Evolutionary conservation across 805 yeast genomes (phyloP).

Genomic region (Myxozyma neglecta): DNA sequence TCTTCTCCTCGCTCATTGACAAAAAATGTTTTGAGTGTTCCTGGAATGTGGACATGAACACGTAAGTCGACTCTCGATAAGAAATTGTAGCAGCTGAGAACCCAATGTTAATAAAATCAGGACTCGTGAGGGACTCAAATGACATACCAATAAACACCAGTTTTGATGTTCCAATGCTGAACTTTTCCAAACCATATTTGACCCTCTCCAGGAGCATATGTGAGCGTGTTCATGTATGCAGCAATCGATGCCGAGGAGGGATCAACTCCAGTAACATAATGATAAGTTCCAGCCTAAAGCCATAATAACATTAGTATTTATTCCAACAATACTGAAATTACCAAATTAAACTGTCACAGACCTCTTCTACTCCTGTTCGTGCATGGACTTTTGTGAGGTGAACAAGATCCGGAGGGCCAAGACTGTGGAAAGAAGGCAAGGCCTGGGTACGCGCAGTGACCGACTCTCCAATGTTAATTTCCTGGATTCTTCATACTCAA

Average conservation of each 20-base stretch:
- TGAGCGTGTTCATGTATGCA: slow-evolving; percentile 54
- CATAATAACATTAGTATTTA: too few species aligned
- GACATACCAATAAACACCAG: slow-evolving; percentile 45
- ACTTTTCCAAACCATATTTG: slow-evolving; percentile 74
- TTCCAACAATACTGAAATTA: neutral
- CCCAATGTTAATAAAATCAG: slow-evolving; percentile 51
- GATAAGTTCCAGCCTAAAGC: slow-evolving; percentile 49
- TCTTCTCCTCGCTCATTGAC: slow-evolving; percentile 44
- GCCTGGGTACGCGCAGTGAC: slow-evolving; percentile 50
- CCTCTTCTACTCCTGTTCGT: slow-evolving; percentile 48
- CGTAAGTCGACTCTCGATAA: slow-evolving; percentile 74
- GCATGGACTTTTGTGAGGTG: slow-evolving; percentile 49
- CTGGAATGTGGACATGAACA: slow-evolving; percentile 59
- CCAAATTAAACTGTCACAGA: slow-evolving; percentile 39
- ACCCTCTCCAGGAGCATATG: slow-evolving; percentile 48
- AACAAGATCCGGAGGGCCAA: slow-evolving; percentile 76
- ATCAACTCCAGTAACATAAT: slow-evolving; percentile 55
- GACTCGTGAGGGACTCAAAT: neutral
- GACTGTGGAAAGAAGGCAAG: slow-evolving; percentile 48
- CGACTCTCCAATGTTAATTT: slow-evolving; percentile 53
- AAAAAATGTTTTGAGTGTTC: slow-evolving; percentile 44
- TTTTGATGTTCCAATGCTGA: slow-evolving; percentile 45
- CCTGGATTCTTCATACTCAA: slow-evolving; percentile 43
- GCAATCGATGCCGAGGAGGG: slow-evolving; percentile 55
- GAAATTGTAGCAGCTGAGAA: slow-evolving; percentile 57